Conservation (phyloP, 139 green algal species). For the Coelastrella sp. region DNA sequence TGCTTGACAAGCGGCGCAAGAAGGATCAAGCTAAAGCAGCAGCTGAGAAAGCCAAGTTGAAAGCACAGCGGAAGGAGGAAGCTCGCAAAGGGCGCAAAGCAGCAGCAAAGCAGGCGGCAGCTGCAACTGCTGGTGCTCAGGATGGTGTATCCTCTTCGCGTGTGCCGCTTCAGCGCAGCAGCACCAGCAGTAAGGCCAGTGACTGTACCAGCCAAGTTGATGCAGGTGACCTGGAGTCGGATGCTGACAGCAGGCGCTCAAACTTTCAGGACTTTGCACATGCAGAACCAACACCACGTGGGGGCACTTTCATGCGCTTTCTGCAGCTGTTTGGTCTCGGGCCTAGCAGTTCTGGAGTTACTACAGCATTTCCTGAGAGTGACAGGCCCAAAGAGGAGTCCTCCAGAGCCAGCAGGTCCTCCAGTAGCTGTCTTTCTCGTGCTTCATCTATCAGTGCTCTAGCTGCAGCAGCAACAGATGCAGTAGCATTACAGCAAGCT, state of each 20-base stretch:
- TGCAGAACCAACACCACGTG: background rate
- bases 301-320: background rate
- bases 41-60: constrained; percentile 6
- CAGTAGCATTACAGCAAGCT: background rate
- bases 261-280: background rate
- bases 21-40: constrained; percentile 28
- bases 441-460: too few relatives aligned
- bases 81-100: constrained; percentile 3
- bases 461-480: constrained; percentile 18
- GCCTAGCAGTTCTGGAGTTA: too few relatives aligned
- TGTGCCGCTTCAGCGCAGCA: too few relatives aligned
- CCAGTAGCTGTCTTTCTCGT: too few relatives aligned
- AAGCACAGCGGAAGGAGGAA: constrained; percentile 14
- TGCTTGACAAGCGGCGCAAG: constrained; percentile 30
- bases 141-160: too few relatives aligned
- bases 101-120: constrained; percentile 9
- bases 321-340: too few relatives aligned
- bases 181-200: constrained; percentile 3
- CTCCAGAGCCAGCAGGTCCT: too few relatives aligned
- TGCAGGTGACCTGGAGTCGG: background rate
- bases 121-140: background rate
- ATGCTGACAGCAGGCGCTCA: background rate
- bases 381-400: background rate
- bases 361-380: too few relatives aligned
- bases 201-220: background rate